Evolutionary conservation across 106 monocot species (phyloP).

Genomic region (Dendrobium catenatum): DNA sequence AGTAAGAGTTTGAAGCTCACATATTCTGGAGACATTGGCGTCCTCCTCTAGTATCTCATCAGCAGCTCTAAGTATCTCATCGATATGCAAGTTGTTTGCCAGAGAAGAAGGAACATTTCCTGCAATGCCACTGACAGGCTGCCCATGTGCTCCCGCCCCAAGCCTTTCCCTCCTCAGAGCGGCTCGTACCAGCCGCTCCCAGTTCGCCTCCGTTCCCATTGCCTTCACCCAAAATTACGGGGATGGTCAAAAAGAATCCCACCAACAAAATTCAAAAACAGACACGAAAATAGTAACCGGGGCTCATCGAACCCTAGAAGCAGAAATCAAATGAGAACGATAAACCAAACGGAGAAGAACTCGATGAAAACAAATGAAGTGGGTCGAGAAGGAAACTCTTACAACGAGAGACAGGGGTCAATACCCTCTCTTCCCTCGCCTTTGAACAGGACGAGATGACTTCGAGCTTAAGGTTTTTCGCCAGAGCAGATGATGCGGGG

Average conservation of each 20-base stretch:
- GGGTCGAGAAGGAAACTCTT: background rate
- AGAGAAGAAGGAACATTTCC: constrained; percentile 77
- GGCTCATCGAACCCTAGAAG: constrained; percentile 4
- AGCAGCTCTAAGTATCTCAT: constrained; percentile 83
- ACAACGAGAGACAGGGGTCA: background rate
- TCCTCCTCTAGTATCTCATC: constrained; percentile 94
- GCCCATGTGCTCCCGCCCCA: constrained; percentile 26
- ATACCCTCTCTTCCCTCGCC: background rate
- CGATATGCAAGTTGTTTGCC: constrained; percentile 72
- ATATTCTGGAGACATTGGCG: constrained; percentile 66
- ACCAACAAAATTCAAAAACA: background rate
- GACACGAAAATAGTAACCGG: background rate
- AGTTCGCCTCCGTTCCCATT: constrained; percentile 59
- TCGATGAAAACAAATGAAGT: background rate
- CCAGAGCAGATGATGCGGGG: background rate
- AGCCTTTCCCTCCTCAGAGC: constrained; percentile 52
- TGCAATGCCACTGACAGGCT: constrained; percentile 58
- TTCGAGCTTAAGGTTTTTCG: background rate
- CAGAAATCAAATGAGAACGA: background rate
- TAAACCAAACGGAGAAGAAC: background rate
- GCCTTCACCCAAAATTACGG: background rate
- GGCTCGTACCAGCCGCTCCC: constrained; percentile 86
- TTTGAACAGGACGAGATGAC: background rate
- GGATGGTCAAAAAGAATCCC: background rate
- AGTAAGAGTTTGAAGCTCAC: constrained; percentile 28